These are phyloP conservation scores for Penicillium tannophilum DNA, from an alignment of 495 filamentous ascomycete genomes.

Conservation along the genomic window DNA sequence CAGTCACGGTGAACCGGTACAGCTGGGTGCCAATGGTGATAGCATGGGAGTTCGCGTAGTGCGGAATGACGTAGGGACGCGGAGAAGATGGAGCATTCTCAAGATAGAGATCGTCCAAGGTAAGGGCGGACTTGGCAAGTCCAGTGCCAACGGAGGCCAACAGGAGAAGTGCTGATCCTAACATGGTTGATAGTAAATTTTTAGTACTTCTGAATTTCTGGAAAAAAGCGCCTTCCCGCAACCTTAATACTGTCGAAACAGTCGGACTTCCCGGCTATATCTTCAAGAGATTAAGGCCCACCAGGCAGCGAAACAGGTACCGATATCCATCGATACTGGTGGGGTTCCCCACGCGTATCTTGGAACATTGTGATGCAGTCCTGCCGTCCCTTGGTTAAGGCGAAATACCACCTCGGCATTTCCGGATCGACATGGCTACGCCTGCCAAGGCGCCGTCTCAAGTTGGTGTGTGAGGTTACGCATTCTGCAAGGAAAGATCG, in stretches of 20 bases:
- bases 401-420: constrained; percentile 9
- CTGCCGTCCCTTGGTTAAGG: not conserved
- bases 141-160: constrained; percentile 14
- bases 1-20: constrained; percentile 43
- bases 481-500: not conserved
- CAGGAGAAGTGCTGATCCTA: constrained; percentile 16
- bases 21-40: constrained; percentile 29
- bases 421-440: constrained; percentile 16
- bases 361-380: not conserved
- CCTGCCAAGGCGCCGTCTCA: not conserved
- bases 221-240: not conserved
- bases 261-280: not conserved
- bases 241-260: not conserved
- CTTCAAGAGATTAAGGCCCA: not conserved
- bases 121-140: constrained; percentile 15
- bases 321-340: not conserved
- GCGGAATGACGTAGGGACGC: constrained; percentile 35
- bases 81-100: constrained; percentile 30
- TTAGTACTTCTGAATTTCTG: not conserved
- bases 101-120: constrained; percentile 27
- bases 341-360: not conserved
- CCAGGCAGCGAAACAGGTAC: not conserved
- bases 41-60: constrained; percentile 34
- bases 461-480: not conserved
- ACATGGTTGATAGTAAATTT: constrained; percentile 11